Conservation (phyloP, 495 filamentous ascomycete genomes). For the Tuber umbilicatum region DNA sequence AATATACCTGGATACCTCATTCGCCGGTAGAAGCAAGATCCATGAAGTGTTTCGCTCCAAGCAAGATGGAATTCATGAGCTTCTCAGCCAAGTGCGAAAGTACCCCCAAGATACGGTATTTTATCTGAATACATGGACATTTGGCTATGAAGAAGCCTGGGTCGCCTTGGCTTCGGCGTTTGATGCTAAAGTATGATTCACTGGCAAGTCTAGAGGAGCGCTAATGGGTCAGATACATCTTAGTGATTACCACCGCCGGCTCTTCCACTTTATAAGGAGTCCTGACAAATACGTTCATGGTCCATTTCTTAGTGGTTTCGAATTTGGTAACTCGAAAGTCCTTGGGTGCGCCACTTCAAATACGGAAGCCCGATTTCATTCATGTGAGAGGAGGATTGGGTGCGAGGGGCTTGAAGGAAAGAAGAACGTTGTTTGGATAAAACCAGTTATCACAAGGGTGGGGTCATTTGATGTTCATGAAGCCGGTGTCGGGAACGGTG, state of each 20-base stretch:
- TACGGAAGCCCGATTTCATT: constrained; percentile 66
- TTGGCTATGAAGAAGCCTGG: constrained; percentile 80
- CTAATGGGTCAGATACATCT: constrained; percentile 59
- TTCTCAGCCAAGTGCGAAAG: constrained; percentile 58
- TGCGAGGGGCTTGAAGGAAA: constrained; percentile 54
- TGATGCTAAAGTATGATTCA: constrained; percentile 52
- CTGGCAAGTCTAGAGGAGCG: background rate
- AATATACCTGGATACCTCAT: constrained; percentile 85
- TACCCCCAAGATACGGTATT: constrained; percentile 75
- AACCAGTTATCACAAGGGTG: constrained; percentile 61
- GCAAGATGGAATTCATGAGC: constrained; percentile 67
- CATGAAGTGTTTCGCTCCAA: constrained; percentile 55
- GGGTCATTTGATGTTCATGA: constrained; percentile 60
- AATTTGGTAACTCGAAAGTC: constrained; percentile 64
- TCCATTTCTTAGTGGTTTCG: constrained; percentile 65
- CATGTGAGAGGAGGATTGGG: constrained; percentile 67
- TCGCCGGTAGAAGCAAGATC: constrained; percentile 49
- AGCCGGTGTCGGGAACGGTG: constrained; percentile 69
- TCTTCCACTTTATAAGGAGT: constrained; percentile 61
- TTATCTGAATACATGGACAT: constrained; percentile 86
- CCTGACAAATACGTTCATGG: constrained; percentile 45
- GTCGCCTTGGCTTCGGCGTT: constrained; percentile 67
- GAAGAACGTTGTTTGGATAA: constrained; percentile 63
- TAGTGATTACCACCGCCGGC: constrained; percentile 66
- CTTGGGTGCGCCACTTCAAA: constrained; percentile 64